Evolutionary conservation across 257 asterid genomes (phyloP).

Genomic region (Lantana camara): DNA sequence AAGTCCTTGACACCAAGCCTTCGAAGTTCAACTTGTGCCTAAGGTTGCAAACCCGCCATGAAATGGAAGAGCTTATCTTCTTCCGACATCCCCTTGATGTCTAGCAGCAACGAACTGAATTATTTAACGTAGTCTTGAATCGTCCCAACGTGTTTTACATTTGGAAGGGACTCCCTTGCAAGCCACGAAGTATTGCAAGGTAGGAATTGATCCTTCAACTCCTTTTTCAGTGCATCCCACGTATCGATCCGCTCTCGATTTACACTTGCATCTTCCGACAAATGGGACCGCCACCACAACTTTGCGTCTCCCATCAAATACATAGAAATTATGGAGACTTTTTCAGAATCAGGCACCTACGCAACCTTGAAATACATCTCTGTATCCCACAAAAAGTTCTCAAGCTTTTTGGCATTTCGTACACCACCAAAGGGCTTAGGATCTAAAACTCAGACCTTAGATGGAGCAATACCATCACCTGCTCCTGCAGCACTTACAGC

Average conservation of each 20-base stretch:
- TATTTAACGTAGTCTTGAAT: background rate
- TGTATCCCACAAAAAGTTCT: background rate
- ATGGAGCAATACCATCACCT: no score
- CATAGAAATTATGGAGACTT: background rate
- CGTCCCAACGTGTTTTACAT: background rate
- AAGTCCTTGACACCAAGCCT: background rate
- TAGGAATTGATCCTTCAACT: no score
- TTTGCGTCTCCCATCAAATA: background rate
- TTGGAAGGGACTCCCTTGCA: background rate
- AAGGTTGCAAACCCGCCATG: no score
- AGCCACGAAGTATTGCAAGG: background rate
- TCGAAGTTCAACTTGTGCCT: background rate
- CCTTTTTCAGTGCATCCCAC: no score
- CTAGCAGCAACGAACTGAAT: background rate
- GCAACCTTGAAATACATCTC: no score
- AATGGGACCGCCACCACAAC: no score
- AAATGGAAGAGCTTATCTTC: no score
- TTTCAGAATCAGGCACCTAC: background rate
- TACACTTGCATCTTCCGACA: no score
- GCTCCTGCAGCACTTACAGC: no score
- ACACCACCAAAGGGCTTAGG: background rate
- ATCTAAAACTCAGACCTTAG: no score
- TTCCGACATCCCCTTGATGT: background rate
- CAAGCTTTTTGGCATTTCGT: background rate
- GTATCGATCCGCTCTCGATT: no score